Evolutionary conservation across 176 grass and related monocot species (phyloP).

Genomic region (Avena sativa): DNA sequence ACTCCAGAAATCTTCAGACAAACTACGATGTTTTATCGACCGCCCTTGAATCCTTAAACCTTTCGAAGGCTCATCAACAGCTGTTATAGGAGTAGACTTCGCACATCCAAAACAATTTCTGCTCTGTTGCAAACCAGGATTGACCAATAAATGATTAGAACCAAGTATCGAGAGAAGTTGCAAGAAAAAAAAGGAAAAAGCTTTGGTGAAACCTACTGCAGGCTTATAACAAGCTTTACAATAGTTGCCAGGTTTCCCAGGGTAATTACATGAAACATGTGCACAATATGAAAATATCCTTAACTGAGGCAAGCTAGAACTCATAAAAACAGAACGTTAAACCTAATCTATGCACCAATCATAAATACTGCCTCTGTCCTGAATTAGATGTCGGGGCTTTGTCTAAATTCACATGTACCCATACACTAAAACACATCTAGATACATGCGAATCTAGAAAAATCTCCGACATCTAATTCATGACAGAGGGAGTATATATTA

Average conservation of each 20-base stretch:
- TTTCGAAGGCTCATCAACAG: slow-evolving; percentile 93
- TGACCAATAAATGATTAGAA: slow-evolving; percentile 62
- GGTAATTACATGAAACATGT: not conserved
- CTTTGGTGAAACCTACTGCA: not conserved
- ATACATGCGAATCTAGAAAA: too few species aligned
- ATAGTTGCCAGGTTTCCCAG: not conserved
- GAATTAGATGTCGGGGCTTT: too few species aligned
- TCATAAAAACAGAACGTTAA: not conserved
- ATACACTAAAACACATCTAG: too few species aligned
- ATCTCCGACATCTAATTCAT: too few species aligned
- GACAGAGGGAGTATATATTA: not conserved
- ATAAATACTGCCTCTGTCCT: not conserved
- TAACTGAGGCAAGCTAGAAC: not conserved
- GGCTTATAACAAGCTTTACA: slow-evolving; percentile 7
- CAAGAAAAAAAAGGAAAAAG: not conserved
- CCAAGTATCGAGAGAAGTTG: slow-evolving; percentile 11
- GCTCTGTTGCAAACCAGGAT: slow-evolving; percentile 93
- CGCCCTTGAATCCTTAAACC: slow-evolving; percentile 91
- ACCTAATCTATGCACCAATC: not conserved
- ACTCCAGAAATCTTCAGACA: slow-evolving; percentile 95
- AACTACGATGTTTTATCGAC: slow-evolving; percentile 56
- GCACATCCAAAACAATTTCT: slow-evolving; percentile 96
- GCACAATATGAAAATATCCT: not conserved
- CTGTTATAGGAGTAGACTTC: slow-evolving; percentile 80
- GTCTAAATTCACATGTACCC: too few species aligned